Evolutionary conservation across 495 filamentous ascomycete species (phyloP).

Genomic region (Chaetomium tenue): DNA sequence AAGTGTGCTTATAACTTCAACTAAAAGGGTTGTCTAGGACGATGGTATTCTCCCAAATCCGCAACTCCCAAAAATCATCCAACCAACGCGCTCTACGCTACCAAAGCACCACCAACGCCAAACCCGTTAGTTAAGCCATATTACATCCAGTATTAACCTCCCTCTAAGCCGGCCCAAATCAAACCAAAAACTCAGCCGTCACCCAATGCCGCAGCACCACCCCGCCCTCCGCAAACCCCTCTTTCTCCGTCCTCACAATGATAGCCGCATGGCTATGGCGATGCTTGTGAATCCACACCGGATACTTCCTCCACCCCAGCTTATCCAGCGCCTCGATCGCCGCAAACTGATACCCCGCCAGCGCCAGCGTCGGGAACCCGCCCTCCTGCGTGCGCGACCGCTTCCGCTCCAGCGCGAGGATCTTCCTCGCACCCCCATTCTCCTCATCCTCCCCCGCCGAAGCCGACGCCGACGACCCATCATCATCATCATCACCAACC

Average conservation of each 20-base stretch:
- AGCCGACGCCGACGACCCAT: not conserved
- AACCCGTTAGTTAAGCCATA: not conserved
- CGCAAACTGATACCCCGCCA: slow-evolving; percentile 74
- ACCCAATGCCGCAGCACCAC: slow-evolving; percentile 81
- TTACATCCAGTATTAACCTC: not conserved
- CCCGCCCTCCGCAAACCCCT: slow-evolving; percentile 69
- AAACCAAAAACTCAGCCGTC: slow-evolving; percentile 61
- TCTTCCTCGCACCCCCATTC: slow-evolving; percentile 23
- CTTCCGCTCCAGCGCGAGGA: slow-evolving; percentile 40
- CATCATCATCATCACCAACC: slow-evolving; percentile 32
- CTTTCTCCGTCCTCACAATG: slow-evolving; percentile 66
- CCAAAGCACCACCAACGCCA: not conserved
- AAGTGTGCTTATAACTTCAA: too few species aligned
- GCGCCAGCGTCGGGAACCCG: slow-evolving; percentile 63
- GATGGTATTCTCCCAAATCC: too few species aligned
- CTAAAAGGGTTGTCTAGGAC: too few species aligned
- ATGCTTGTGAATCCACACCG: slow-evolving; percentile 79
- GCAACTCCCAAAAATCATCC: not conserved
- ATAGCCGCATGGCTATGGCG: slow-evolving; percentile 87
- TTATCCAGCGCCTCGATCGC: slow-evolving; percentile 77
- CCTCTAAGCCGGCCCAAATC: not conserved
- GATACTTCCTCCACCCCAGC: slow-evolving; percentile 76
- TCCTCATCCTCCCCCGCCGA: not conserved
- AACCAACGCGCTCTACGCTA: not conserved
- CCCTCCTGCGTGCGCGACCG: slow-evolving; percentile 32